Evolutionary conservation across 164 flowering plant genomes (phyloP).

Genomic region (Macadamia tetraphylla): DNA sequence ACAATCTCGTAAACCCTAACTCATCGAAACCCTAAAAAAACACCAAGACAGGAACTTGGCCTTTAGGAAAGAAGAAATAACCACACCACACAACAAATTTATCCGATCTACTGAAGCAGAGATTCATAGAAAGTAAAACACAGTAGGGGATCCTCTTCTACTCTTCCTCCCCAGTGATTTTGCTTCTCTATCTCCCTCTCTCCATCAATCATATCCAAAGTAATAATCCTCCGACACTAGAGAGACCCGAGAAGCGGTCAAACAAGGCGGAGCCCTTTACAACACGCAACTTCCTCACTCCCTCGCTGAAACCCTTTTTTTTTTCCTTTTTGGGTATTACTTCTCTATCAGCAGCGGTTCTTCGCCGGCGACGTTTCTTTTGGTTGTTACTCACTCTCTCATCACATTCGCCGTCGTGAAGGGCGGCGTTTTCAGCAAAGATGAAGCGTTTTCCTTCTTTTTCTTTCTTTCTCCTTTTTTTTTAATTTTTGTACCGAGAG

Average conservation of each 20-base stretch:
- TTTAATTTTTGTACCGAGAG: not conserved
- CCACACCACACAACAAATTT: not conserved
- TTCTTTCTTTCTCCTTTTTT: too few species aligned
- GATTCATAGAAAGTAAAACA: not conserved
- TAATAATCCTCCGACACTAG: not conserved
- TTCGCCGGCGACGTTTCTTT: not conserved
- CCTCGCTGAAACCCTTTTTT: not conserved
- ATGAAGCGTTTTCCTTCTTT: not conserved
- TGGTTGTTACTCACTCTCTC: not conserved
- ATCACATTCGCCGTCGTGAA: not conserved
- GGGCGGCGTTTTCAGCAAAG: not conserved
- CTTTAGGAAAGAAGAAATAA: not conserved
- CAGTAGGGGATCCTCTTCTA: too few species aligned
- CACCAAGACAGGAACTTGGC: not conserved
- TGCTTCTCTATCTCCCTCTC: not conserved
- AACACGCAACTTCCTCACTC: not conserved
- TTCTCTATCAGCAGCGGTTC: not conserved
- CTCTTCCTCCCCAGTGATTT: not conserved
- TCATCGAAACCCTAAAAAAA: slow-evolving; percentile 3
- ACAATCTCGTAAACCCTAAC: not conserved
- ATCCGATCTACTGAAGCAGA: not conserved
- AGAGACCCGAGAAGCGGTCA: not conserved
- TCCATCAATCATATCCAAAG: not conserved
- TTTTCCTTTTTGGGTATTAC: not conserved
- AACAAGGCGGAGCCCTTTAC: not conserved